phyloP scores from a whole-genome alignment of 768 basidiomycete genomes.

The Dendrothele bispora region DNA sequence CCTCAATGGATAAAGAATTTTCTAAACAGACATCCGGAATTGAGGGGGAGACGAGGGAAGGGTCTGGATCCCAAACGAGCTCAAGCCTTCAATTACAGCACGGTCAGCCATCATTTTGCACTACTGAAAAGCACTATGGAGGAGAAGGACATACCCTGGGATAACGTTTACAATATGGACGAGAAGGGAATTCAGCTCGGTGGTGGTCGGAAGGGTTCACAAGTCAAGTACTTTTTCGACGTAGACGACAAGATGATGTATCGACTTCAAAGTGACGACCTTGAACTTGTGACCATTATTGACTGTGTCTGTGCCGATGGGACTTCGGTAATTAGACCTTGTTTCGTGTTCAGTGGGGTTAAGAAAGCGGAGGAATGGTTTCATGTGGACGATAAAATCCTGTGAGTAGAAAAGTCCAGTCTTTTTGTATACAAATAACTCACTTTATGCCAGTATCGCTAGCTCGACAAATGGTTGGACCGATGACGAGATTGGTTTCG shows the following conservation, averaged over 20 bases:
- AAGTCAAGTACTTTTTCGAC: conserved; percentile 20
- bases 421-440: too few species aligned
- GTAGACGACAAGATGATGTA: conserved; percentile 13
- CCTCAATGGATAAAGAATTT: conserved; percentile 15
- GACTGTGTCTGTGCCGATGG: conserved; percentile 38
- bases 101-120: conserved; percentile 19
- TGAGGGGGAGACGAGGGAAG: too few species aligned
- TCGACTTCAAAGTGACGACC: conserved; percentile 27
- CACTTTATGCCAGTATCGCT: conserved; percentile 22
- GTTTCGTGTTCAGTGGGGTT: conserved; percentile 25
- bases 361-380: background rate
- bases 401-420: conserved; percentile 14
- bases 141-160: conserved; percentile 24
- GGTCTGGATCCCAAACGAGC: conserved; percentile 30
- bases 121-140: conserved; percentile 15
- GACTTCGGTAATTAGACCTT: conserved; percentile 12
- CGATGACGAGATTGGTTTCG: conserved; percentile 27
- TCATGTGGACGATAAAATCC: conserved; percentile 10
- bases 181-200: conserved; percentile 34
- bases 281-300: conserved; percentile 41
- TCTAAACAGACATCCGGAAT: conserved; percentile 17
- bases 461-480: conserved; percentile 43
- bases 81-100: conserved; percentile 20
- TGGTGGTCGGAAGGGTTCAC: conserved; percentile 22
- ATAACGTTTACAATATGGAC: conserved; percentile 36